Percentiles rank a stretch among this genome's conserved stretches.
Evolutionary conservation across 768 basidiomycete species (phyloP).

Genomic region (Jaapia argillacea): DNA sequence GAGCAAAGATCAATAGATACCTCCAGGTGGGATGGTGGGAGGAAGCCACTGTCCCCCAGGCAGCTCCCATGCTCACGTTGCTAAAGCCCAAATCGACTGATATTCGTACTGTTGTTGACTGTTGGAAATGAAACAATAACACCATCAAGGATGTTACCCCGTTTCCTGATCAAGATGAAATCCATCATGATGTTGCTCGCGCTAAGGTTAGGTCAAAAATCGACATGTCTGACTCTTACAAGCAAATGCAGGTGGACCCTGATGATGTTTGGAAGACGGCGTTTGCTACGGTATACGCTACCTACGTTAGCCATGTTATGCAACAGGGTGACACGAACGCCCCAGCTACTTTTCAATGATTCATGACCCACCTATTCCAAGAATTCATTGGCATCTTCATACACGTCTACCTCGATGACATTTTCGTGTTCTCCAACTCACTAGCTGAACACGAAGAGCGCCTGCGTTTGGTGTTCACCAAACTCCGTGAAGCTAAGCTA

Average conservation of each 20-base stretch:
- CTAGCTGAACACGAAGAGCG: slow-evolving; percentile 17
- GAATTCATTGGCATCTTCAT: slow-evolving; percentile 25
- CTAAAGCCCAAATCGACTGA: slow-evolving; percentile 23
- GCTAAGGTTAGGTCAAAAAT: slow-evolving; percentile 25
- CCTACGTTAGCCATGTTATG: slow-evolving; percentile 28
- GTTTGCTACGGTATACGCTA: slow-evolving; percentile 26
- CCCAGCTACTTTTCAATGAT: slow-evolving; percentile 29
- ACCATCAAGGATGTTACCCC: slow-evolving; percentile 29
- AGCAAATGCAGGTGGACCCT: slow-evolving; percentile 25
- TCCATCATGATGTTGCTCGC: slow-evolving; percentile 22
- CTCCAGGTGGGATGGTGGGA: slow-evolving; percentile 25
- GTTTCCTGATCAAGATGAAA: slow-evolving; percentile 30
- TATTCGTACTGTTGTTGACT: slow-evolving; percentile 26
- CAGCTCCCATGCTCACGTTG: slow-evolving; percentile 23
- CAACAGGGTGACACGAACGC: slow-evolving; percentile 38
- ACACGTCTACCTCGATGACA: slow-evolving; percentile 35
- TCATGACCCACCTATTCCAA: slow-evolving; percentile 22
- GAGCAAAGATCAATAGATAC: slow-evolving; percentile 24
- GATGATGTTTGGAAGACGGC: slow-evolving; percentile 22
- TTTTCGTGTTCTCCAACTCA: slow-evolving; percentile 32
- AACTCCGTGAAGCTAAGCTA: slow-evolving; percentile 11
- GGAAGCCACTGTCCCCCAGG: slow-evolving; percentile 7
- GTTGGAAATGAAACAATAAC: slow-evolving; percentile 28
- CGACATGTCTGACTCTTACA: slow-evolving; percentile 30
- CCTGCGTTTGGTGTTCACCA: slow-evolving; percentile 10